phyloP scores from a whole-genome alignment of 192 early-diverging fungal species.

The Coemansia sp. region DNA sequence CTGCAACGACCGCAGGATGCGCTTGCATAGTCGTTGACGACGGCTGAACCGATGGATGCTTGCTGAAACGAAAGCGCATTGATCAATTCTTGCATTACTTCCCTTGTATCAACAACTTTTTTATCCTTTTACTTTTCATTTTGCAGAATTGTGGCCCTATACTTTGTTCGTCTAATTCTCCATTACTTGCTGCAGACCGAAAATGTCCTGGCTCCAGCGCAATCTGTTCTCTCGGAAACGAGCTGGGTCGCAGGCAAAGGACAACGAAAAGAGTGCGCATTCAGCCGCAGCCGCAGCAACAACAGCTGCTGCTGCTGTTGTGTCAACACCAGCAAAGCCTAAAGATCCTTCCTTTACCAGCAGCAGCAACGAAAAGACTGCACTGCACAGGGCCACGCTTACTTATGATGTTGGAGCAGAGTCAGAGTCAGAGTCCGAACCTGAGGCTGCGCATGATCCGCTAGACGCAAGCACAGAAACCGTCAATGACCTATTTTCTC shows the following conservation, averaged over 20 bases:
- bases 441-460: conserved; percentile 10
- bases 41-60: neutral
- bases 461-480: conserved; percentile 14
- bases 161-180: neutral
- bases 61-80: neutral
- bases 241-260: conserved; percentile 13
- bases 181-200: neutral
- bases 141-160: neutral
- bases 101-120: neutral
- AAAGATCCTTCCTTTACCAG: neutral
- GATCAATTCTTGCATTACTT: neutral
- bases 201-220: conserved; percentile 33
- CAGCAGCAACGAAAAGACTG: neutral
- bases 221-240: conserved; percentile 19
- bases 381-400: conserved; percentile 1
- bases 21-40: neutral
- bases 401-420: neutral
- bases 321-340: neutral
- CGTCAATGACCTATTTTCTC: conserved; percentile 24
- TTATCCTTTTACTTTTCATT: conserved; percentile 5
- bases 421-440: neutral
- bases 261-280: conserved; percentile 4
- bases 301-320: too few relatives aligned
- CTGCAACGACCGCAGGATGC: neutral
- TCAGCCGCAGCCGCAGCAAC: neutral